phyloP scores from a whole-genome alignment of 352 stramenopile genomes.

The Phytophthora chlamydospora region DNA sequence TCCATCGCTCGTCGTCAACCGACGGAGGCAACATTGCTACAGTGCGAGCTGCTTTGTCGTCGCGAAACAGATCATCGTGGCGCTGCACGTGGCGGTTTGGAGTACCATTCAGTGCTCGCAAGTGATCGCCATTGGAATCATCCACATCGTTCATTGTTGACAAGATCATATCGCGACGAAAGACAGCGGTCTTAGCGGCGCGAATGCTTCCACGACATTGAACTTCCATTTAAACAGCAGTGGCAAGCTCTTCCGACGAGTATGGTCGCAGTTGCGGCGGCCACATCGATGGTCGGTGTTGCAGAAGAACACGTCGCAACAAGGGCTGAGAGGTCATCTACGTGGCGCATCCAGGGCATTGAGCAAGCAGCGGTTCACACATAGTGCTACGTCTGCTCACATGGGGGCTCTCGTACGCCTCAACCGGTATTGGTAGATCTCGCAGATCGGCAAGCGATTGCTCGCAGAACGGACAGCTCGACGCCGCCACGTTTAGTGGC shows the following conservation, averaged over 20 bases:
- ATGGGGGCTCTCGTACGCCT: background rate
- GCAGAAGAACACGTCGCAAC: background rate
- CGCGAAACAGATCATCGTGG: background rate
- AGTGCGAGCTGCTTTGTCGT: background rate
- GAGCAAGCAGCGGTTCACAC: background rate
- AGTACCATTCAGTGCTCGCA: background rate
- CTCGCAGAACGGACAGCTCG: background rate
- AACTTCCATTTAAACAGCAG: too few species aligned
- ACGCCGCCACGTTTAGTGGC: background rate
- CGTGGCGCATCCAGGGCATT: background rate
- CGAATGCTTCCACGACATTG: background rate
- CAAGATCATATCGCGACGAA: background rate
- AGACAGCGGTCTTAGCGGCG: background rate
- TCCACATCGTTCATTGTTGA: background rate
- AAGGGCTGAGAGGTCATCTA: background rate
- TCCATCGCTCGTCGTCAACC: constrained; percentile 7
- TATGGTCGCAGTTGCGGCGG: background rate
- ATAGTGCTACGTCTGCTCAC: background rate
- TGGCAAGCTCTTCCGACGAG: background rate
- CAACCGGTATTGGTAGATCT: background rate
- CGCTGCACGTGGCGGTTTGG: background rate
- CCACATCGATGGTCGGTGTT: background rate
- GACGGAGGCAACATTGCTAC: background rate
- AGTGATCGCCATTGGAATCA: background rate
- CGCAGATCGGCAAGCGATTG: background rate